Percentiles rank a stretch among this genome's conserved stretches.
These are phyloP conservation scores for Pyrenophora tritici-repentis DNA, from an alignment of 2,329 filamentous ascomycete species.

Conservation along the genomic window DNA sequence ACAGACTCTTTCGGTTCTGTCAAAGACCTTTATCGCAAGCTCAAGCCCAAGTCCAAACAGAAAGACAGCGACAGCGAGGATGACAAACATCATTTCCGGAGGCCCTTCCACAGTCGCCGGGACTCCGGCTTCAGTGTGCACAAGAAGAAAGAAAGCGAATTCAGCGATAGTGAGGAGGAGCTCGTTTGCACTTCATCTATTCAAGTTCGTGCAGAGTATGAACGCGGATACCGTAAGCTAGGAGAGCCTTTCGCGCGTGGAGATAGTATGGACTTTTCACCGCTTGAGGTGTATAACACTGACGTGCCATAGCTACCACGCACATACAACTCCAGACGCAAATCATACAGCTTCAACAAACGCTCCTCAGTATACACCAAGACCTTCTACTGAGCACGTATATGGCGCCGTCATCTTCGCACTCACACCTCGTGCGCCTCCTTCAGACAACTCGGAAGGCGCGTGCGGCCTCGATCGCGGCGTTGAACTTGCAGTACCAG, in stretches of 20 bases:
- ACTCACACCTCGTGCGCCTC: conserved; percentile 36
- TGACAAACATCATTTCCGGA: conserved; percentile 1
- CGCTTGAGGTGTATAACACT: neutral
- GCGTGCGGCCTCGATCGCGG: conserved; percentile 34
- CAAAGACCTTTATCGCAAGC: conserved; percentile 37
- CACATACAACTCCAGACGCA: conserved; percentile 41
- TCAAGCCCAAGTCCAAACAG: conserved; percentile 29
- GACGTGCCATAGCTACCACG: conserved; percentile 26
- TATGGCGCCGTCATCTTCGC: conserved; percentile 26
- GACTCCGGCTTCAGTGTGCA: conserved; percentile 24
- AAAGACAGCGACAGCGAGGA: conserved; percentile 22
- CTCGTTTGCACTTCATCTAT: conserved; percentile 30
- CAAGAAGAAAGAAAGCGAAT: conserved; percentile 17
- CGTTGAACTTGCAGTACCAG: conserved; percentile 35
- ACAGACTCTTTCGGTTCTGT: conserved; percentile 39
- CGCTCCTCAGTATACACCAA: conserved; percentile 36
- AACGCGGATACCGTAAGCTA: conserved; percentile 35
- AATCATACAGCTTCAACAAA: conserved; percentile 40
- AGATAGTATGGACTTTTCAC: conserved; percentile 29
- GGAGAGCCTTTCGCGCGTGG: conserved; percentile 40
- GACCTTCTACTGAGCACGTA: conserved; percentile 33
- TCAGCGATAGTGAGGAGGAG: conserved; percentile 37
- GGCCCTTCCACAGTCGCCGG: conserved; percentile 12
- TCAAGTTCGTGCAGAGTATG: conserved; percentile 36
- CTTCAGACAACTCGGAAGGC: conserved; percentile 35